Conservation (phyloP, 2,329 filamentous ascomycete genomes). For the Fusarium denticulatum region DNA sequence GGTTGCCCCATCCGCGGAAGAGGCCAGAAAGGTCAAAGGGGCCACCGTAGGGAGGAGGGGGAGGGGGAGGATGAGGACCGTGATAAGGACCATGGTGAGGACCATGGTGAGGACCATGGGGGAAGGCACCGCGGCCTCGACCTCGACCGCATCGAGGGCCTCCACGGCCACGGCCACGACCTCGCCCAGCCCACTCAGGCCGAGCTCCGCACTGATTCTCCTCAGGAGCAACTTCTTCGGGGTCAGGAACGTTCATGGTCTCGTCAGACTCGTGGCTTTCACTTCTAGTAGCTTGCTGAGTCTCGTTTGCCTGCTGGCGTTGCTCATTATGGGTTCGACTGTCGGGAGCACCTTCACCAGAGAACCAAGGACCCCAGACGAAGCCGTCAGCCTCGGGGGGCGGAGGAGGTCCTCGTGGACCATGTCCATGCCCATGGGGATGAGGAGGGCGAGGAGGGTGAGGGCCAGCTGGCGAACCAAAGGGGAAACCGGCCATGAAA, state of each 20-base stretch:
- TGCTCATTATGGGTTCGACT: constrained; percentile 24
- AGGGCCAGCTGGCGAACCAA: constrained; percentile 35
- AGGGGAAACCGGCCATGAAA: constrained; percentile 50
- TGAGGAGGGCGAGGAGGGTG: constrained; percentile 17
- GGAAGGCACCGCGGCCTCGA: constrained; percentile 35
- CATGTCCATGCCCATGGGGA: constrained; percentile 6
- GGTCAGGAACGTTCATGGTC: constrained; percentile 47
- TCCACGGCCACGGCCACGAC: constrained; percentile 35
- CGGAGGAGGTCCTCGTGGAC: constrained; percentile 31
- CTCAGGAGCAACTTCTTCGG: constrained; percentile 47
- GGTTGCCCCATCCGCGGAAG: constrained; percentile 52
- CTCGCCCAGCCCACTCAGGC: constrained; percentile 36
- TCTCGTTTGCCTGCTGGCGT: constrained; percentile 30
- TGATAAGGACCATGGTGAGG: constrained; percentile 26
- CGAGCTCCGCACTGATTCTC: constrained; percentile 42
- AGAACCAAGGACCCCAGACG: constrained; percentile 40
- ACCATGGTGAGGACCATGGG: constrained; percentile 24
- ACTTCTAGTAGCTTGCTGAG: constrained; percentile 33
- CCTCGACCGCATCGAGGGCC: constrained; percentile 35
- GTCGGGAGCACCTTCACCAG: constrained; percentile 40
- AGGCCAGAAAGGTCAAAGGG: constrained; percentile 53
- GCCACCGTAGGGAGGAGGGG: constrained; percentile 23
- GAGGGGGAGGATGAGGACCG: constrained; percentile 34
- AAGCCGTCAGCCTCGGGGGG: constrained; percentile 38
- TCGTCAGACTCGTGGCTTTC: constrained; percentile 51